A percentile compares a stretch with the other conserved stretches of the same genome.
These are phyloP conservation scores for Betula pendula DNA, from an alignment of 306 rosid genomes.

Conservation along the genomic window DNA sequence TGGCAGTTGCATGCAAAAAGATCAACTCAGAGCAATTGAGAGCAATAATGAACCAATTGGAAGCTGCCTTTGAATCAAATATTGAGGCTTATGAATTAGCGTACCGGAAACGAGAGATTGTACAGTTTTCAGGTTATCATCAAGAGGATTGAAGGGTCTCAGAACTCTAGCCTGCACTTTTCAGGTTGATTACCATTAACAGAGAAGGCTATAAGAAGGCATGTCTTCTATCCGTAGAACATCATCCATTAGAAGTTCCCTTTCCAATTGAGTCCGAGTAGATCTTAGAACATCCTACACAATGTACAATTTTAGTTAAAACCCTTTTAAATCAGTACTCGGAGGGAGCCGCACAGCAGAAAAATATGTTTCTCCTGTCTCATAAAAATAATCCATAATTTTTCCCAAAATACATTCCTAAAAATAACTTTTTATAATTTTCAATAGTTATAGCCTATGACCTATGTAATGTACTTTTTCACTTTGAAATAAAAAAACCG, in stretches of 20 bases:
- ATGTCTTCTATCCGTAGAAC: slow-evolving; percentile 82
- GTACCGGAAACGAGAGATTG: neutral
- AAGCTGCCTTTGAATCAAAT: slow-evolving; percentile 8
- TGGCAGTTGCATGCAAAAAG: neutral
- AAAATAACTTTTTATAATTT: too few species aligned
- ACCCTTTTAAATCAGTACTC: slow-evolving; percentile 2
- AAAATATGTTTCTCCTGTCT: neutral
- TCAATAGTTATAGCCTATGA: too few species aligned
- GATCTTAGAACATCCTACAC: slow-evolving; percentile 73
- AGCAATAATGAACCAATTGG: slow-evolving; percentile 13
- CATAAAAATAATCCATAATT: too few species aligned
- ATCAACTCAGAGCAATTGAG: slow-evolving; percentile 2
- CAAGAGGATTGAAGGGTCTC: neutral
- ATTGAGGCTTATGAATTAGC: neutral
- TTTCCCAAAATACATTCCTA: too few species aligned
- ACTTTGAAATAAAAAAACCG: too few species aligned
- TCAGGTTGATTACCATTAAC: slow-evolving; percentile 34
- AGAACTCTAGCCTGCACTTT: slow-evolving; percentile 5
- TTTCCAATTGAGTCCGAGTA: slow-evolving; percentile 72
- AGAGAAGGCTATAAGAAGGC: slow-evolving; percentile 83
- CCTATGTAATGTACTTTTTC: too few species aligned
- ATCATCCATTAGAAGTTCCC: slow-evolving; percentile 76
- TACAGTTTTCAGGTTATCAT: slow-evolving; percentile 12
- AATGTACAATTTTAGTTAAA: neutral
- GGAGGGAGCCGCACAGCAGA: neutral